Evolutionary conservation across 441 rosid species (phyloP).

Genomic region (Adansonia madagascariensis): DNA sequence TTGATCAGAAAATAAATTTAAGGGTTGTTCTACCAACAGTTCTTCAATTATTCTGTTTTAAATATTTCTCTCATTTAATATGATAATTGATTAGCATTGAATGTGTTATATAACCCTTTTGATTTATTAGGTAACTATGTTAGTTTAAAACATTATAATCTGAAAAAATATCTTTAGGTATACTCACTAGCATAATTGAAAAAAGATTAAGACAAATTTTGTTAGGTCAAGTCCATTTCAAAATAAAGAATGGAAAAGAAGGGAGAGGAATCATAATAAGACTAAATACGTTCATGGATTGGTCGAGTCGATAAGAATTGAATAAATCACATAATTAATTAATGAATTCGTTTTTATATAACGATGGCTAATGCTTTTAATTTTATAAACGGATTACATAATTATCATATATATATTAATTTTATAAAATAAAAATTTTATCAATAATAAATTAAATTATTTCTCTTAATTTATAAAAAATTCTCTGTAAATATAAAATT

Average conservation of each 20-base stretch:
- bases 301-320: no score
- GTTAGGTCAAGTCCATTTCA: not conserved
- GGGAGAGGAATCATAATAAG: not conserved
- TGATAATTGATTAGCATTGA: not conserved
- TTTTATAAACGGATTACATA: no score
- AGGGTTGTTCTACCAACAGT: not conserved
- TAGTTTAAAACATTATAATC: not conserved
- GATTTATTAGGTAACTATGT: not conserved
- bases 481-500: no score
- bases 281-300: not conserved
- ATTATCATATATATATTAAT: no score
- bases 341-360: no score
- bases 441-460: no score
- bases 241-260: not conserved
- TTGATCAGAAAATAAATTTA: not conserved
- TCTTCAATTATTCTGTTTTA: not conserved
- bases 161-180: not conserved
- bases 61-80: not conserved
- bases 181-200: not conserved
- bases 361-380: no score
- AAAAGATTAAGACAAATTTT: not conserved
- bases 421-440: no score
- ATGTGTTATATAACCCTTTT: not conserved
- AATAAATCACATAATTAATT: no score
- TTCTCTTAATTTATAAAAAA: no score